Evolutionary conservation across 2,329 filamentous ascomycete genomes (phyloP), one percentile per base, ranked within the genome.

Genomic region (Curvularia hawaiiensis): DNA sequence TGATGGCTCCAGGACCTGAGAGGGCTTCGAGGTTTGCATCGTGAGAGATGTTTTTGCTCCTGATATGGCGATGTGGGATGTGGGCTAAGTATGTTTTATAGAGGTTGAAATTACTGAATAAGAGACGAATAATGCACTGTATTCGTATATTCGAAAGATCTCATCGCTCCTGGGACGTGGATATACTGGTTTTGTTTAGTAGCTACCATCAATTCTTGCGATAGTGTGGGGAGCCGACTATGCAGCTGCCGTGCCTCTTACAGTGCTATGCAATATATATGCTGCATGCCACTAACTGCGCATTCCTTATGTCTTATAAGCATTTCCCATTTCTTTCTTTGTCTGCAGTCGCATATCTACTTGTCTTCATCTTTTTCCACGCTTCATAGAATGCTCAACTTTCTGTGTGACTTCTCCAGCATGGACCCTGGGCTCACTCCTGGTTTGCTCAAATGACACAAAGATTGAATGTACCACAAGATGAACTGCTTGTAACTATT

Each of bases 181-280:
- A 10, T 3, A 28, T 18, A n/a, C 11, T 40, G 10, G 35, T 12
- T 18, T 10, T 18, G 33, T 28, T 26, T 6, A 4, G 3, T 40
- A 10, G 9, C 10, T 26, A 18, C 18, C 44, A 20, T 33, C 11
- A 16, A 12, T 24, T 47, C 28, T 10, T 40, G 47, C n/a, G 35
- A 40, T 22, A 24, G 12, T 24, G 35, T 40, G 35, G 35, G 31
- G 33, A 50, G 31, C 47, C 20, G 47, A 30, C 4, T 24, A 8
- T n/a, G 47, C 35, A 50, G 47, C 33, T 40, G 47, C 10, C 11
- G n/a, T 50, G 35, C 47, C 16, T 50, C 47, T 50, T 22, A 12
- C 35, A 35, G 18, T 40, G 24, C 2, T 39, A 14, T 20, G 20
- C 31, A 14, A 40, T 3, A 33, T 11, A 18, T 16, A 40, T 31